A percentile compares a stretch with the other conserved stretches of the same genome.
phyloP scores from a whole-genome alignment of 2,329 filamentous ascomycete species.

The Sclerotinia spermophila region DNA sequence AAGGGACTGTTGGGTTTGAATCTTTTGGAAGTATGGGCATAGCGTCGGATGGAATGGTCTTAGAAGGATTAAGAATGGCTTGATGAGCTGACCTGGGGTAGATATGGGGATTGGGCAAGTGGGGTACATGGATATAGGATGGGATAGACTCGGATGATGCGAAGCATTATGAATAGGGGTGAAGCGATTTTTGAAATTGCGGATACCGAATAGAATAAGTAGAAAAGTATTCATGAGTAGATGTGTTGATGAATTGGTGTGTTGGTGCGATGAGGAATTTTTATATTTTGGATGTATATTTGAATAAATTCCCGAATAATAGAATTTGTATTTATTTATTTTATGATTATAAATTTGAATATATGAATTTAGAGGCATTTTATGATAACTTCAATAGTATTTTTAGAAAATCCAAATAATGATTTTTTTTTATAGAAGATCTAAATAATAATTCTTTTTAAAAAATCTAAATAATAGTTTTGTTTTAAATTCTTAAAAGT shows the following conservation, averaged over 20 bases:
- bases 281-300: not conserved
- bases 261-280: too few species aligned
- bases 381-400: not conserved
- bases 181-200: not conserved
- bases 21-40: not conserved
- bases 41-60: constrained; percentile 2
- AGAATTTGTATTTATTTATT: not conserved
- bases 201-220: not conserved
- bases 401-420: too few species aligned
- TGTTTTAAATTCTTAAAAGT: too few species aligned
- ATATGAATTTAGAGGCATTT: not conserved
- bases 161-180: not conserved
- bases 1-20: not conserved
- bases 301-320: not conserved
- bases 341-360: not conserved
- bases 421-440: too few species aligned
- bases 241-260: too few species aligned
- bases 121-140: not conserved
- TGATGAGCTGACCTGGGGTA: not conserved
- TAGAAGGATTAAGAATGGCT: not conserved
- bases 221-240: not conserved
- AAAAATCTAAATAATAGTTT: too few species aligned
- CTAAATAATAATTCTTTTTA: too few species aligned
- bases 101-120: not conserved
- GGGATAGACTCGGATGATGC: not conserved